Evolutionary conservation across 2,329 filamentous ascomycete species (phyloP), one percentile per base, ranked within the genome.

Genomic region (Fusarium xylarioides): DNA sequence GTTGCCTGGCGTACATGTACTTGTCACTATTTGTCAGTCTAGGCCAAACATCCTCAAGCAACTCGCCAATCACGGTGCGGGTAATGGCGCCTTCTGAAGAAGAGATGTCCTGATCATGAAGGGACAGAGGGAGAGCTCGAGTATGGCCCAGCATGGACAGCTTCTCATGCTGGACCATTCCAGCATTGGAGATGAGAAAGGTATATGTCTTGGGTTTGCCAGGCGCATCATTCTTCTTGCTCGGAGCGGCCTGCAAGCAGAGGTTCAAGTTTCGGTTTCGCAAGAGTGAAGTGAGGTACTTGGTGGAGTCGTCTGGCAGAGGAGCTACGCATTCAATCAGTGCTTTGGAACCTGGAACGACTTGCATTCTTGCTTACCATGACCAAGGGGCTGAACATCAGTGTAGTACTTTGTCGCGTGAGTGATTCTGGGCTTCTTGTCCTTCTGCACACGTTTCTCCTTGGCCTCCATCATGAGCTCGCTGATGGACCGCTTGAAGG

Each of bases 1-100:
- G 68, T 60, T 80, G 77, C 14, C 68, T 73, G 18, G 71, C 73
- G 34, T 75, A 75, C n/a, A 60, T 23, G 32, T 64, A 74, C 63
- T 81, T 81, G 37, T 68, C 43, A 12, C 57, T 30, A 10, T 73
- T 60, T 11, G 64, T 63, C 26, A 81, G 61, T 4, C 26, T 62
- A 11, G 62, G 54, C 80, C 80, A 81, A 10, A 79, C 32, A 18
- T 78, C 75, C 46, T 81, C 79, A 16, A 81, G 68, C 16, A 80
- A 54, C 46, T 75, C 66, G 14, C 80, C 80, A 37, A 70, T 60
- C 3, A 74, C 57, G 15, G 54, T 61, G 16, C 55, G 70, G 9
- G 37, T 47, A 28, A 76, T 68, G 8, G 43, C 40, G 21, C 57
- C 72, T 19, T 61, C 54, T 23, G 53, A 47, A 14, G 38, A 26